phyloP scores from a whole-genome alignment of 805 yeast genomes.

The Myxozyma lipomycoides region DNA sequence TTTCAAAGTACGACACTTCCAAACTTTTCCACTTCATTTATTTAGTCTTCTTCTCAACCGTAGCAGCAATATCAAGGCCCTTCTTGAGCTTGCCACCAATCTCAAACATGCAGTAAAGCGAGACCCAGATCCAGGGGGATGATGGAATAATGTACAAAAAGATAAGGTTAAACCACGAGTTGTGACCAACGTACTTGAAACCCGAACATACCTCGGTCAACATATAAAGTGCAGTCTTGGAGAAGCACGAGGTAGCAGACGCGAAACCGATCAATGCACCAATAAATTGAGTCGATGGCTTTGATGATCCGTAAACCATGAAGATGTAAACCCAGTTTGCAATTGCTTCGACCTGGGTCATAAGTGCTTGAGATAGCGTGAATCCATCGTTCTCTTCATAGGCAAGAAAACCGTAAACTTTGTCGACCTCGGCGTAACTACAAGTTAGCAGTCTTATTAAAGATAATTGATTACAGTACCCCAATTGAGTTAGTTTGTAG shows the following conservation, averaged over 20 bases:
- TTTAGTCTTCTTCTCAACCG: slow-evolving; percentile 15
- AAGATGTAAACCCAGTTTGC: slow-evolving; percentile 11
- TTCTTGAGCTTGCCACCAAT: slow-evolving; percentile 10
- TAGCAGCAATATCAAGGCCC: slow-evolving; percentile 5
- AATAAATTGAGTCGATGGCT: slow-evolving; percentile 4
- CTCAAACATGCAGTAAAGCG: slow-evolving; percentile 9
- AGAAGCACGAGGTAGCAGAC: slow-evolving; percentile 23
- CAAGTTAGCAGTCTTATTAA: neutral
- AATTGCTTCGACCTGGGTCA: slow-evolving; percentile 19
- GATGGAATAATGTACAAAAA: slow-evolving; percentile 18
- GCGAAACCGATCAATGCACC: slow-evolving; percentile 20
- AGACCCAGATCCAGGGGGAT: slow-evolving; percentile 18
- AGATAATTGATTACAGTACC: neutral
- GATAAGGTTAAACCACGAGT: slow-evolving; percentile 7
- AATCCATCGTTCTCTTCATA: slow-evolving; percentile 21
- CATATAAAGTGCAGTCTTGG: slow-evolving; percentile 25
- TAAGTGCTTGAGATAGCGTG: slow-evolving; percentile 20
- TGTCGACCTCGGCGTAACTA: slow-evolving; percentile 22
- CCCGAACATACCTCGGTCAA: slow-evolving; percentile 20
- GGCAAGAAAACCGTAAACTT: slow-evolving; percentile 24
- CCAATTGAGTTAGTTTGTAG: too few relatives aligned
- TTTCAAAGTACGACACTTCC: neutral
- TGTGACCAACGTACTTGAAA: slow-evolving; percentile 26
- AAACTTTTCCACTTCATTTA: neutral
- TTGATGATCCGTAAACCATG: slow-evolving; percentile 5